Percentiles rank a stretch among this genome's conserved stretches.
phyloP scores from a whole-genome alignment of 2,329 filamentous ascomycete genomes.

The Monosporascus sp. region DNA sequence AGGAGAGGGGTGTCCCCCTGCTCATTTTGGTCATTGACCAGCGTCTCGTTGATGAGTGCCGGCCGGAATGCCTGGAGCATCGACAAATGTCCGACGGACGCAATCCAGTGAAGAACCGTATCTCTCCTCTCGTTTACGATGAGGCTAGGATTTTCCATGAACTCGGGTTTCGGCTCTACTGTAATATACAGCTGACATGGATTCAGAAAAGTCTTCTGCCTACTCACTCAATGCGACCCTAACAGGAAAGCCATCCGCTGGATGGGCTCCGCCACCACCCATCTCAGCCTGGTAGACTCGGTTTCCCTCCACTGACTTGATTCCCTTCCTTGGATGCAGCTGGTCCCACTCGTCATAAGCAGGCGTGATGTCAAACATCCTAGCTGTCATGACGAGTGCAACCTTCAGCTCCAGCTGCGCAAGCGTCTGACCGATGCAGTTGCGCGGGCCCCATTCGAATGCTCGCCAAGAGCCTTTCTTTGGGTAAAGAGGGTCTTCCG shows the following conservation, averaged over 20 bases:
- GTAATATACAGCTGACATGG: too few relatives aligned
- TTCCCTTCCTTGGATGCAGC: conserved; percentile 3
- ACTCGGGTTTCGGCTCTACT: too few relatives aligned
- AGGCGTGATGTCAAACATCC: conserved; percentile 18
- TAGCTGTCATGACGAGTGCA: conserved; percentile 14
- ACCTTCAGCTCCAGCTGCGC: conserved; percentile 23
- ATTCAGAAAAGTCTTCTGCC: neutral
- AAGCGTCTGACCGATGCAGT: conserved; percentile 26
- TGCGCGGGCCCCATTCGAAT: conserved; percentile 24
- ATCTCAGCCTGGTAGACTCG: conserved; percentile 18
- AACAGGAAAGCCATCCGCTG: conserved; percentile 9
- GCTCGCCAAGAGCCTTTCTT: conserved; percentile 16
- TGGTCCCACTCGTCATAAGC: conserved; percentile 26
- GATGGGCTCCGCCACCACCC: conserved; percentile 13
- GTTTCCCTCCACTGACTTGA: conserved; percentile 15
- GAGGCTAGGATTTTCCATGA: too few relatives aligned
- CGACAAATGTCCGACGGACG: too few relatives aligned
- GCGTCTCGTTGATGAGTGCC: too few relatives aligned
- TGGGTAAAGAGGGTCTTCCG: conserved; percentile 17
- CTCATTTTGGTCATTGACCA: too few relatives aligned
- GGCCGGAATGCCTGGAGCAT: too few relatives aligned
- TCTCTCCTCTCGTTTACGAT: too few relatives aligned
- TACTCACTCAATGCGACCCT: neutral
- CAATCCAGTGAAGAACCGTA: too few relatives aligned
- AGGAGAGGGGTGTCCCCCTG: too few relatives aligned